Conservation (phyloP, 306 rosid species). For the Trifolium fragiferum region DNA sequence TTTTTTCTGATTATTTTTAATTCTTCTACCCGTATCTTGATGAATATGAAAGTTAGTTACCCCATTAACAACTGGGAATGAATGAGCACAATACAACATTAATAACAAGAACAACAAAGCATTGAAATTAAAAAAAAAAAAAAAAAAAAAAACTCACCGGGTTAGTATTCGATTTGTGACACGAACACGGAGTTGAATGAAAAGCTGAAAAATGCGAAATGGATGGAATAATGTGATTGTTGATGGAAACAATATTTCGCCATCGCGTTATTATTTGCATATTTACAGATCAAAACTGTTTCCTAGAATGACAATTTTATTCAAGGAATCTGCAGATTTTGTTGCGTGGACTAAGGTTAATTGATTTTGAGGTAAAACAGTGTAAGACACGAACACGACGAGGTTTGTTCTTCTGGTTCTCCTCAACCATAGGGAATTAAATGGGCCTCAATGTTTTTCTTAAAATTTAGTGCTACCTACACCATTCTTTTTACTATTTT, state of each 20-base stretch:
- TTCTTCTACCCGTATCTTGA: too few relatives aligned
- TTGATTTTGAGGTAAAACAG: too few relatives aligned
- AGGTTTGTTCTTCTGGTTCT: slow-evolving; percentile 8
- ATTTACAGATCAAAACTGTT: slow-evolving; percentile 21
- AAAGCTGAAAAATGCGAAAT: slow-evolving; percentile 51
- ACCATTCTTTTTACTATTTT: too few relatives aligned
- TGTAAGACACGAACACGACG: neutral
- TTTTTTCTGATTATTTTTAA: too few relatives aligned
- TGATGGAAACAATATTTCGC: slow-evolving; percentile 54
- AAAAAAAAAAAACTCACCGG: slow-evolving; percentile 49
- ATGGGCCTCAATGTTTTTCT: too few relatives aligned
- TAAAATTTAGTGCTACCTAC: too few relatives aligned
- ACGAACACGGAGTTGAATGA: slow-evolving; percentile 66
- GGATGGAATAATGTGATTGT: slow-evolving; percentile 48
- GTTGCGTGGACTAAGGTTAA: too few relatives aligned
- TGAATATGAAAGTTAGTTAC: too few relatives aligned
- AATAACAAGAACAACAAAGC: neutral
- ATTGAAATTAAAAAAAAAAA: neutral
- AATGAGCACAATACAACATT: neutral
- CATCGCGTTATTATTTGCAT: slow-evolving; percentile 65
- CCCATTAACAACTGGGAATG: too few relatives aligned
- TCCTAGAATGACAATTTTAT: slow-evolving; percentile 26
- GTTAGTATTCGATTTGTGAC: slow-evolving; percentile 55
- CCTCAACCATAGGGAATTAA: too few relatives aligned
- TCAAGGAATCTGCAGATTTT: neutral